Evolutionary conservation across 768 basidiomycete genomes (phyloP).

Genomic region (Daedaleopsis nitida): DNA sequence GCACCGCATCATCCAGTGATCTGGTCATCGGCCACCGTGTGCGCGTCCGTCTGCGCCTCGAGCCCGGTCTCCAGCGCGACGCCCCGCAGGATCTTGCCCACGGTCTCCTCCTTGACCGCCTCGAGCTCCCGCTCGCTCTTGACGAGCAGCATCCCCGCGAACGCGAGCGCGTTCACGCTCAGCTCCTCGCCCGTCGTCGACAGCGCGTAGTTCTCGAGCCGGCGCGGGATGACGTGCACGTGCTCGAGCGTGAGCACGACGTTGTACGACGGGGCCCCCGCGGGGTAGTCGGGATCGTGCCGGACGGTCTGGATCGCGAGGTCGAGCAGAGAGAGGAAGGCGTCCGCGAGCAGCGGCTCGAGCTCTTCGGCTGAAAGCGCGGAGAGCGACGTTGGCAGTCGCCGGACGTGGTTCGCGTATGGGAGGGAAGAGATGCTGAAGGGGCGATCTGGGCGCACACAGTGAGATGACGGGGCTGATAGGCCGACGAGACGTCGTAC

Average conservation of each 20-base stretch:
- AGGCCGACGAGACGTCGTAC: neutral
- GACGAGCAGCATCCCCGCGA: constrained; percentile 86
- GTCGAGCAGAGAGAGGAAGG: constrained; percentile 76
- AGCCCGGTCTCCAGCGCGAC: constrained; percentile 72
- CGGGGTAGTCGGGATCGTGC: constrained; percentile 61
- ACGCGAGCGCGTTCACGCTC: constrained; percentile 85
- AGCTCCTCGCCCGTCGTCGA: constrained; percentile 56
- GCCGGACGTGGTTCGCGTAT: constrained; percentile 80
- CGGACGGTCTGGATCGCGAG: constrained; percentile 74
- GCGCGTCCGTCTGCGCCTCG: constrained; percentile 53
- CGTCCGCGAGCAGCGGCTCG: constrained; percentile 51
- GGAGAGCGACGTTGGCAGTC: constrained; percentile 51
- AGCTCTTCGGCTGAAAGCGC: constrained; percentile 44
- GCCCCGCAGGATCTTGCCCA: constrained; percentile 60
- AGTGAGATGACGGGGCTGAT: too few relatives aligned
- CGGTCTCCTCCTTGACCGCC: constrained; percentile 62
- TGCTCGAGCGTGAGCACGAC: constrained; percentile 81
- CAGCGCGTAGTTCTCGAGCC: constrained; percentile 58
- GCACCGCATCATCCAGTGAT: neutral
- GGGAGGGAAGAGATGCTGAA: constrained; percentile 69
- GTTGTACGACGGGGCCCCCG: constrained; percentile 78
- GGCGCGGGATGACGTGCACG: constrained; percentile 83
- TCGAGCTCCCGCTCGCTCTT: constrained; percentile 80
- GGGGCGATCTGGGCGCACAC: constrained; percentile 57
- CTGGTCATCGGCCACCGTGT: constrained; percentile 8